These are phyloP conservation scores for Solanum sitiens DNA, from an alignment of 257 asterid genomes.

Conservation along the genomic window DNA sequence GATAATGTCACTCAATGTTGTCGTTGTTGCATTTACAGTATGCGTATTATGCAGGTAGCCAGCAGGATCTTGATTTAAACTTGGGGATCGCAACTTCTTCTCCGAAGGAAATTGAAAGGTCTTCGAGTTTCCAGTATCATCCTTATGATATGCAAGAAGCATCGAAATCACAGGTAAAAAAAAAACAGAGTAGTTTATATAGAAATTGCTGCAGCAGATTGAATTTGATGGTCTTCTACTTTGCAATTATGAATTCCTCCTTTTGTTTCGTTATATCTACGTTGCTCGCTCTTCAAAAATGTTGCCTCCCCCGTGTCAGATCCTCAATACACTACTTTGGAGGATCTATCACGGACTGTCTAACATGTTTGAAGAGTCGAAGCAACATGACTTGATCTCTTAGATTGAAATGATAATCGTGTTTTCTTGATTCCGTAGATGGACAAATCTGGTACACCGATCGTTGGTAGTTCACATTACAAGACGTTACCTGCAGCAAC, in stretches of 20 bases:
- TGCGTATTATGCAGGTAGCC: conserved; percentile 19
- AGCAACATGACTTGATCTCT: neutral
- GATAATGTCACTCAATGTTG: neutral
- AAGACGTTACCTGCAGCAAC: conserved; percentile 14
- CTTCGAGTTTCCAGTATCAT: conserved; percentile 23
- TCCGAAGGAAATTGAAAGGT: conserved; percentile 28
- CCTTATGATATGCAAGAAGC: conserved; percentile 31
- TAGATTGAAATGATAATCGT: neutral
- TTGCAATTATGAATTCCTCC: neutral
- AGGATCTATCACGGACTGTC: neutral
- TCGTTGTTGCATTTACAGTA: neutral
- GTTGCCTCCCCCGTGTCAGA: neutral
- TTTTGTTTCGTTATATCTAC: neutral
- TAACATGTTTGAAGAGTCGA: neutral
- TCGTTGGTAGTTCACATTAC: conserved; percentile 10
- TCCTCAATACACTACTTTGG: neutral
- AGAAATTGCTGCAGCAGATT: neutral
- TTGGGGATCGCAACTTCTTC: conserved; percentile 54
- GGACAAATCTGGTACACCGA: conserved; percentile 9
- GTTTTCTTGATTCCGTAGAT: conserved; percentile 2
- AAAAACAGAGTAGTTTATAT: neutral
- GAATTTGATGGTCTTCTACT: neutral
- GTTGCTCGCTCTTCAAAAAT: neutral
- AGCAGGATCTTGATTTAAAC: conserved; percentile 52
- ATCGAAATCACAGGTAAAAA: conserved; percentile 24